Evolutionary conservation across 2,329 filamentous ascomycete species (phyloP).

Genomic region (Fonsecaea multimorphosa): DNA sequence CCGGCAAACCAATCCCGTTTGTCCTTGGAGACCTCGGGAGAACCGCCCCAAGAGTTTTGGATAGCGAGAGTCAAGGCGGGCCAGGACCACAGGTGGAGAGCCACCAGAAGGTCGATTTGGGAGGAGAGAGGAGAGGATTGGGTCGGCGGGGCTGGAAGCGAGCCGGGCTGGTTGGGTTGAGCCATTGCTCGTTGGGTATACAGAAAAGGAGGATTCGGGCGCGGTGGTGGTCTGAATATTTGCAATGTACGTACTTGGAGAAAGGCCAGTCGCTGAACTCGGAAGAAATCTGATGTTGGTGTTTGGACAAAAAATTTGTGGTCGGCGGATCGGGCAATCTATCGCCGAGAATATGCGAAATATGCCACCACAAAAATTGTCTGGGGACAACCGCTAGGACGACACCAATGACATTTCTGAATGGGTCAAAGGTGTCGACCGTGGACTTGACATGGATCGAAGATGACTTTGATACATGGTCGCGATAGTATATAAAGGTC

Average conservation of each 20-base stretch:
- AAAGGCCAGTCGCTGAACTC: not conserved
- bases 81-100: constrained; percentile 86
- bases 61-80: constrained; percentile 85
- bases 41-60: constrained; percentile 78
- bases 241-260: not conserved
- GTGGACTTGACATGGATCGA: not conserved
- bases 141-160: constrained; percentile 13
- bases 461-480: not conserved
- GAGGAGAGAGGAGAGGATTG: constrained; percentile 58
- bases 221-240: not conserved
- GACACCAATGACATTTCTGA: not conserved
- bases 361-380: not conserved
- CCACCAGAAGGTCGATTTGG: constrained; percentile 84
- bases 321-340: constrained; percentile 22
- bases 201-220: not conserved
- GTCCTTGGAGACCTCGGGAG: constrained; percentile 68
- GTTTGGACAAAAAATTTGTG: constrained; percentile 8
- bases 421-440: not conserved
- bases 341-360: constrained; percentile 19
- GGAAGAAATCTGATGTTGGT: not conserved
- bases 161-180: not conserved
- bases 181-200: constrained; percentile 20
- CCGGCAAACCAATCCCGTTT: constrained; percentile 98
- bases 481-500: not conserved
- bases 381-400: not conserved